phyloP scores from a whole-genome alignment of 2,329 filamentous ascomycete genomes.

The Phyllosticta paracitricarpa region DNA sequence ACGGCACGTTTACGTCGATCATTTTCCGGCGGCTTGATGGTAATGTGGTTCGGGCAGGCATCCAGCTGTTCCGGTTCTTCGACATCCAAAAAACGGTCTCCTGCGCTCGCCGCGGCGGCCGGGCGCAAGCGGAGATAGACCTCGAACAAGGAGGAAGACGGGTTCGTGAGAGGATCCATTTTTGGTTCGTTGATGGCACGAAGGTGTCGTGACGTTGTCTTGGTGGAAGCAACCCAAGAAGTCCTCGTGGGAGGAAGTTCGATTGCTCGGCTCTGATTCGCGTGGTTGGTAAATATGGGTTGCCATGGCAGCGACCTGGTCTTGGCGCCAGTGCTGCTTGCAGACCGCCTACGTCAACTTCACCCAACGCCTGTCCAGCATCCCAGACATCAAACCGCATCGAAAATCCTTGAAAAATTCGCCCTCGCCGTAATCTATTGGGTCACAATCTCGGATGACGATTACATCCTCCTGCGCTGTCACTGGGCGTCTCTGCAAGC shows the following conservation, averaged over 20 bases:
- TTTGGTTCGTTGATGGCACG: not conserved
- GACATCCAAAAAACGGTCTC: conserved; percentile 68
- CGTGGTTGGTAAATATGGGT: not conserved
- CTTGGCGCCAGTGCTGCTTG: not conserved
- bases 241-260: not conserved
- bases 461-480: not conserved
- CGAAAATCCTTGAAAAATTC: not conserved
- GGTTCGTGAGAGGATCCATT: conserved; percentile 27
- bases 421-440: not conserved
- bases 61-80: conserved; percentile 41
- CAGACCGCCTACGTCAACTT: not conserved
- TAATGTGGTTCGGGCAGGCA: conserved; percentile 39
- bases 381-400: not conserved
- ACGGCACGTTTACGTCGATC: conserved; percentile 77
- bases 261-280: conserved; percentile 23
- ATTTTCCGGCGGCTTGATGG: conserved; percentile 55
- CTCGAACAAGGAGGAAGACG: conserved; percentile 62
- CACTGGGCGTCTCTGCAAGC: not conserved
- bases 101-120: conserved; percentile 25
- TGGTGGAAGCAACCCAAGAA: not conserved
- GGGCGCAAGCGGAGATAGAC: conserved; percentile 72
- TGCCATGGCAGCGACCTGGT: not conserved
- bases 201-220: not conserved
- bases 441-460: not conserved
- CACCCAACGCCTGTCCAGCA: not conserved